phyloP scores from a whole-genome alignment of 2,329 filamentous ascomycete genomes.

The Plenodomus lindquistii region DNA sequence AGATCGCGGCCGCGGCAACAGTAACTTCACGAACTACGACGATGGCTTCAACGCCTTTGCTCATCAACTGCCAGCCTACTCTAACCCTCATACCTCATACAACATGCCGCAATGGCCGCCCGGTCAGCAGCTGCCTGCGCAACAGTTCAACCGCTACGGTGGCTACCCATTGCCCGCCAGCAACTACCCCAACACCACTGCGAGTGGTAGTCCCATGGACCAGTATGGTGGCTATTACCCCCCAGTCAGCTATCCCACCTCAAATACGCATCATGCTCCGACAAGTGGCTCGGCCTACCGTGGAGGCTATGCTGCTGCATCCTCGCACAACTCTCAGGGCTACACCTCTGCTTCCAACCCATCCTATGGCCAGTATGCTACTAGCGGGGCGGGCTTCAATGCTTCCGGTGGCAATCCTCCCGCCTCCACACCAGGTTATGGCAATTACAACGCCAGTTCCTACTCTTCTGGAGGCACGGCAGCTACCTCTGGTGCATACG shows the following conservation, averaged over 20 bases:
- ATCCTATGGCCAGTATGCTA: conserved; percentile 19
- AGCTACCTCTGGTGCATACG: conserved; percentile 8
- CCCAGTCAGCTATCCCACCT: conserved; percentile 26
- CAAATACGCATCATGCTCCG: conserved; percentile 24
- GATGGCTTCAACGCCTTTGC: conserved; percentile 36
- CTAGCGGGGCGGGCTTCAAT: not conserved
- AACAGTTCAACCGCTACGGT: conserved; percentile 26
- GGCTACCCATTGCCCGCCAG: conserved; percentile 16
- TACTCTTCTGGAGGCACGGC: conserved; percentile 10
- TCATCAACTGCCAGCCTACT: conserved; percentile 34
- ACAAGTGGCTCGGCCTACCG: conserved; percentile 25
- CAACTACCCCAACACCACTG: conserved; percentile 23
- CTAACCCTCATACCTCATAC: conserved; percentile 24
- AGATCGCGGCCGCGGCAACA: conserved; percentile 24
- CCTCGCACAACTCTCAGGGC: conserved; percentile 13
- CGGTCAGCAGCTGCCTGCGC: conserved; percentile 24
- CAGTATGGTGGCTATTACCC: conserved; percentile 39
- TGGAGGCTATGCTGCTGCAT: conserved; percentile 22
- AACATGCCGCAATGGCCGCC: conserved; percentile 33
- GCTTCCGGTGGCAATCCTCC: conserved; percentile 3
- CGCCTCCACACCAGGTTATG: not conserved
- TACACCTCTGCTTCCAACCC: conserved; percentile 19
- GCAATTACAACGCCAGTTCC: conserved; percentile 3
- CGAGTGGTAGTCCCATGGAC: conserved; percentile 38
- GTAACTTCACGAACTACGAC: conserved; percentile 26